Conservation (phyloP, 2,329 filamentous ascomycete species). For the Colletotrichum aenigma region DNA sequence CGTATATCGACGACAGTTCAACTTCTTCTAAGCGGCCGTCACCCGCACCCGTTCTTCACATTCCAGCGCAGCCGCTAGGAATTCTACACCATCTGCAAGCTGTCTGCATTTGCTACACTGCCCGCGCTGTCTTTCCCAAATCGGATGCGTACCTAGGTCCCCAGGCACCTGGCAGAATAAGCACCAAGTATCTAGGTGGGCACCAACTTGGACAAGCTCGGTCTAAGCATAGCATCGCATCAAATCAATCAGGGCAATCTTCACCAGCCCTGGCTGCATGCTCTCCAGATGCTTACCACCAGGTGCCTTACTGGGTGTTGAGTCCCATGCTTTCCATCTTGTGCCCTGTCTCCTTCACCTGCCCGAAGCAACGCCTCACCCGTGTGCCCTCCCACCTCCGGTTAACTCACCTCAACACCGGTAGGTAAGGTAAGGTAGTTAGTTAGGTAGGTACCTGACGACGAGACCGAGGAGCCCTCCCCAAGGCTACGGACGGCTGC, state of each 20-base stretch:
- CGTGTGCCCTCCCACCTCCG: neutral
- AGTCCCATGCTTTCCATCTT: neutral
- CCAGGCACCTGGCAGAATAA: neutral
- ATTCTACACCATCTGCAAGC: neutral
- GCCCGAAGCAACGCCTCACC: neutral
- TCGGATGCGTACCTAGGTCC: neutral
- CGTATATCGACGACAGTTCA: neutral
- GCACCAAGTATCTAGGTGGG: neutral
- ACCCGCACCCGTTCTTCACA: neutral
- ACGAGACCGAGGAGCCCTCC: neutral
- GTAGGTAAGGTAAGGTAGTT: neutral
- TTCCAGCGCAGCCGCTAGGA: neutral
- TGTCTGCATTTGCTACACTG: neutral
- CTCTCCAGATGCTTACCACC: neutral
- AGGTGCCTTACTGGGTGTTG: neutral
- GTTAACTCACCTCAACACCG: neutral
- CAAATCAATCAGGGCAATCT: neutral
- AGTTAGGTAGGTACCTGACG: neutral
- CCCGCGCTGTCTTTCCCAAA: neutral
- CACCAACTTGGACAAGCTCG: neutral
- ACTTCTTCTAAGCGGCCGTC: neutral
- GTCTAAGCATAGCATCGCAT: neutral
- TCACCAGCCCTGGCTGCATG: neutral
- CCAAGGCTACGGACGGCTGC: neutral
- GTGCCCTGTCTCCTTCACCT: neutral